Evolutionary conservation across 352 stramenopile genomes (phyloP).

Genomic region (Phytophthora niederhauseri): DNA sequence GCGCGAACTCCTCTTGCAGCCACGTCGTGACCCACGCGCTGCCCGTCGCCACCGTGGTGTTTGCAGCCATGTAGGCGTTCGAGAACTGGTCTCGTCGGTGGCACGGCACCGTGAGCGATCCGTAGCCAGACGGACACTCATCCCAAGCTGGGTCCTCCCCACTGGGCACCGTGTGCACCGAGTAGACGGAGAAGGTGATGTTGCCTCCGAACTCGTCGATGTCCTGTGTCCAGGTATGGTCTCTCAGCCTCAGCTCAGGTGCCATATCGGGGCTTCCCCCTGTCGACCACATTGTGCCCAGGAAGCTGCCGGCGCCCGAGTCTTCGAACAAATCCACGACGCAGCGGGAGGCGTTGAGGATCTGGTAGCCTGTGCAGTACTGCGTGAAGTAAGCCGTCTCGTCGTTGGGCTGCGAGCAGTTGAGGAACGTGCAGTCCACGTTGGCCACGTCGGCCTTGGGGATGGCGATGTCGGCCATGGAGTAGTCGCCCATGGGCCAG

Average conservation of each 20-base stretch:
- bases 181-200: conserved; percentile 31
- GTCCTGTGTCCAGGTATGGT: conserved; percentile 31
- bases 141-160: conserved; percentile 10
- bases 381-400: conserved; percentile 21
- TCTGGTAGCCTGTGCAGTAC: conserved; percentile 42
- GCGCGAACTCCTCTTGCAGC: conserved; percentile 27
- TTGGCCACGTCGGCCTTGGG: conserved; percentile 15
- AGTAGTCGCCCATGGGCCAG: conserved; percentile 23
- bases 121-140: conserved; percentile 7
- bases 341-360: conserved; percentile 40
- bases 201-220: conserved; percentile 18
- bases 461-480: conserved; percentile 37
- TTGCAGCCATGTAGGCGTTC: conserved; percentile 9
- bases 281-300: conserved; percentile 39
- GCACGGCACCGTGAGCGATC: conserved; percentile 27
- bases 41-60: conserved; percentile 11
- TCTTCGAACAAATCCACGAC: conserved; percentile 33
- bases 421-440: conserved; percentile 30
- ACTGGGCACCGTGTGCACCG: conserved; percentile 24
- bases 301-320: not conserved
- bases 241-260: conserved; percentile 21
- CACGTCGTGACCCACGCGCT: conserved; percentile 24
- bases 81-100: conserved; percentile 9
- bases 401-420: conserved; percentile 37
- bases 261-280: conserved; percentile 25